These are phyloP conservation scores for Aaosphaeria pasadenensis DNA, from an alignment of 2,329 filamentous ascomycete genomes.

Conservation along the genomic window DNA sequence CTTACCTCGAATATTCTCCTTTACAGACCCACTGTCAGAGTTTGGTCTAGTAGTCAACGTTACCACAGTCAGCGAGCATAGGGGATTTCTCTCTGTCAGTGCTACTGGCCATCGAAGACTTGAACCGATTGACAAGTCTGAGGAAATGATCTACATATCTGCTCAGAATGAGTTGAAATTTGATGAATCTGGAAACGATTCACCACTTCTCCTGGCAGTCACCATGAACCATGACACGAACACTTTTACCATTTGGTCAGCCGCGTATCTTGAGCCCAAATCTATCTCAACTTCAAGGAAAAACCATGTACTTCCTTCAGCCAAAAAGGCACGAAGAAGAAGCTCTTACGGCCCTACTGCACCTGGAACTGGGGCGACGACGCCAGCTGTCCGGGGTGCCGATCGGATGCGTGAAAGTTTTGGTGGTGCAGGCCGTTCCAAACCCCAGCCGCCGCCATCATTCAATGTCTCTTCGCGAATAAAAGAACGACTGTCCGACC, in stretches of 20 bases:
- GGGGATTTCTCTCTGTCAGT: constrained; percentile 24
- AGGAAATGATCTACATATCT: constrained; percentile 83
- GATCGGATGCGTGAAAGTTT: constrained; percentile 75
- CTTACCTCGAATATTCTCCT: constrained; percentile 73
- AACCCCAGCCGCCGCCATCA: constrained; percentile 38
- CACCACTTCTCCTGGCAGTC: constrained; percentile 67
- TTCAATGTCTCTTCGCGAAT: constrained; percentile 34
- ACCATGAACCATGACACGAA: constrained; percentile 76
- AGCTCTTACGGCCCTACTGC: constrained; percentile 57
- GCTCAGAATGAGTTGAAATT: constrained; percentile 55
- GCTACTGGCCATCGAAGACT: constrained; percentile 35
- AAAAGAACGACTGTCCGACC: constrained; percentile 32
- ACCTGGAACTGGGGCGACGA: constrained; percentile 69
- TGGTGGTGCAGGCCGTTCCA: constrained; percentile 50
- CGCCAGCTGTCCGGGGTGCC: constrained; percentile 63
- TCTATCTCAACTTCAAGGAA: constrained; percentile 45
- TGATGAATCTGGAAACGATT: constrained; percentile 43
- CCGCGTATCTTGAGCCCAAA: constrained; percentile 71
- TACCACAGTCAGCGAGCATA: constrained; percentile 24
- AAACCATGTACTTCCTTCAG: constrained; percentile 35
- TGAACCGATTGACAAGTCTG: constrained; percentile 68
- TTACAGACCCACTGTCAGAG: constrained; percentile 83
- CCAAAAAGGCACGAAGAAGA: constrained; percentile 56
- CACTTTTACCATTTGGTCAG: constrained; percentile 80
- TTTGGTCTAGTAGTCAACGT: constrained; percentile 71